A percentile compares a stretch with the other conserved stretches of the same genome.
These are phyloP conservation scores for Diaporthe citri DNA, from an alignment of 2,329 filamentous ascomycete species.

Conservation along the genomic window DNA sequence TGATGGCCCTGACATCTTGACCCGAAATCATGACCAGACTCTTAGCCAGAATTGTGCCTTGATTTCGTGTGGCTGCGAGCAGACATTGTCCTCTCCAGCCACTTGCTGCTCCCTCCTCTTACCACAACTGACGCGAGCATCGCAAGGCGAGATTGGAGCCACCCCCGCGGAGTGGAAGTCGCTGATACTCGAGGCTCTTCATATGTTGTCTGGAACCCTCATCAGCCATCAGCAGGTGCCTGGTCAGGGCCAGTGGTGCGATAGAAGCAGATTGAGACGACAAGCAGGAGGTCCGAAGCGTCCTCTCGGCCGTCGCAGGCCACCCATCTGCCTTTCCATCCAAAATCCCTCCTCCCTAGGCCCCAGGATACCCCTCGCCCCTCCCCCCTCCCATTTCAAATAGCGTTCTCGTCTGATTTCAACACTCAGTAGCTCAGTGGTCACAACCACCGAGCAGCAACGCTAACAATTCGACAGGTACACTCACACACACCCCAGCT, in stretches of 20 bases:
- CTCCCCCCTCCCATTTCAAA: neutral
- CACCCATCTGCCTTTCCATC: neutral
- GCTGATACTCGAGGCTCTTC: neutral
- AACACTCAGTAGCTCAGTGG: constrained; percentile 14
- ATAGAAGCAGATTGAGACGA: neutral
- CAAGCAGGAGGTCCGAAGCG: neutral
- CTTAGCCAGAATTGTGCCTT: neutral
- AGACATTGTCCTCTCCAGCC: neutral
- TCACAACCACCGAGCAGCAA: neutral
- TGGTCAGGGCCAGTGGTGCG: neutral
- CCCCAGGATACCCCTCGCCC: neutral
- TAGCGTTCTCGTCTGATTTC: neutral
- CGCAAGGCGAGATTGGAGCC: neutral
- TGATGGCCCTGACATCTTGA: no score
- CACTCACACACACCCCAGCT: neutral
- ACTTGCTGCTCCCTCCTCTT: no score
- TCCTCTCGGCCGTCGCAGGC: neutral
- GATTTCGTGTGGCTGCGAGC: neutral
- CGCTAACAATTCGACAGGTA: neutral
- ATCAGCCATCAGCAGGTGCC: neutral
- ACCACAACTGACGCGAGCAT: neutral
- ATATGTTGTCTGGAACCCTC: neutral
- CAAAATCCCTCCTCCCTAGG: neutral
- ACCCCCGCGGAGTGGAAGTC: no score
- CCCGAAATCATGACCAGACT: neutral